phyloP scores from a whole-genome alignment of 2,329 filamentous ascomycete genomes.

The Aspergillus ustus region DNA sequence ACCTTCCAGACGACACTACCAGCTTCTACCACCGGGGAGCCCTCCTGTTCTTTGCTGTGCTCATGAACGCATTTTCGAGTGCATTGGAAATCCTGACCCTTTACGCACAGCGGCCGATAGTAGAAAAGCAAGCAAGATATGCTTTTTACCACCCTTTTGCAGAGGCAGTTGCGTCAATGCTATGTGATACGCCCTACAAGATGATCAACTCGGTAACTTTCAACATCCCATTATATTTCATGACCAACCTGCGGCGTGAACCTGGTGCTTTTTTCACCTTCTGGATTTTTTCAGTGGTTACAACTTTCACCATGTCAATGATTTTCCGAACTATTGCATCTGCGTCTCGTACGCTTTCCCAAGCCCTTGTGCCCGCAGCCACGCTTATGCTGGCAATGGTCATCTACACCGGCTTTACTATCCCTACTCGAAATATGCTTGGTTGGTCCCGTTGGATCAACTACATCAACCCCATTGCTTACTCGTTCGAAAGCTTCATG shows the following conservation, averaged over 20 bases:
- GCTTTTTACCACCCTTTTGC: conserved; percentile 23
- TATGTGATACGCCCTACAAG: conserved; percentile 68
- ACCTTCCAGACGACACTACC: conserved; percentile 64
- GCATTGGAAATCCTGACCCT: conserved; percentile 62
- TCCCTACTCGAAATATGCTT: conserved; percentile 65
- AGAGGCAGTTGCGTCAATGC: conserved; percentile 5
- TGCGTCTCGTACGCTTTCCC: conserved; percentile 67
- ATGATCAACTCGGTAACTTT: conserved; percentile 73
- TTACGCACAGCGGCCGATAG: conserved; percentile 19
- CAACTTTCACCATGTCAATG: conserved; percentile 81
- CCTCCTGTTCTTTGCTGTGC: conserved; percentile 79
- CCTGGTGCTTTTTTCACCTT: conserved; percentile 84
- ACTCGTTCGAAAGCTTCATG: conserved; percentile 80
- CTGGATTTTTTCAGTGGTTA: conserved; percentile 73
- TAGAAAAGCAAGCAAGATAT: conserved; percentile 23
- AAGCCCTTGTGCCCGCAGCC: conserved; percentile 61
- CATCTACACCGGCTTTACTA: conserved; percentile 57
- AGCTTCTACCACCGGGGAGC: conserved; percentile 78
- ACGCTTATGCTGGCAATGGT: conserved; percentile 51
- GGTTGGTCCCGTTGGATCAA: conserved; percentile 83
- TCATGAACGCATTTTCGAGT: conserved; percentile 80
- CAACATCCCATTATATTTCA: conserved; percentile 83
- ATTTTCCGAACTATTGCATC: conserved; percentile 83
- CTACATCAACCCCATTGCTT: conserved; percentile 77
- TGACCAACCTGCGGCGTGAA: conserved; percentile 77